Evolutionary conservation across 1,284 basidiomycete species (phyloP), one percentile per base, ranked within the genome.

Genomic region (Afroboletus lepidellus): DNA sequence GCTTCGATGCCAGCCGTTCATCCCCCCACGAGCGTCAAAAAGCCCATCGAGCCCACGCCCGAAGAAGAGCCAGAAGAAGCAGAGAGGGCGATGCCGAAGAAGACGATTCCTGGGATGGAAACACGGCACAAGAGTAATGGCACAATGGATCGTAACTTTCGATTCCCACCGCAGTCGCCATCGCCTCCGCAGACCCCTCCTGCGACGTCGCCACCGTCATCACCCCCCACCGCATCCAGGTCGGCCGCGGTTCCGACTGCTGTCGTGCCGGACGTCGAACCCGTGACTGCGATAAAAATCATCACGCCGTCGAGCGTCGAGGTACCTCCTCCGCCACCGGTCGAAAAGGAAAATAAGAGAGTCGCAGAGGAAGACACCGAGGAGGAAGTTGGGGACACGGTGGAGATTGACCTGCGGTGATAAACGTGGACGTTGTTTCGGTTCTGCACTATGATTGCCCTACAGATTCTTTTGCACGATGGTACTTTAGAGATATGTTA

Each of bases 141-240:
- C 21, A 85, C 84, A 43, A 91, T 91, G 87, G 87, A 88, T 64
- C 80, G 75, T 54, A 79, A 84, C 53, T 92, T 91, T 72, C 83
- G 79, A 61, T 92, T 91, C 73, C 89, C 87, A 24, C 62, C 71
- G 4, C 61, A 71, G 24, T 56, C 67, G 38, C 57, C 63, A 46
- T 65, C 67, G 1, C 57, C 63, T 13, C 53, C 50, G 2, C 54
- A 48, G 39, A 25, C 44, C 1, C 46, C 49, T 13, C 50, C 51
- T 0, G 37, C 50, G 25, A 23, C 51, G n/a, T 48, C 57, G 23
- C 51, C 51, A 27, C 56, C 64, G 4, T 48, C 55, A n/a, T 59
- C 60, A 27, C 53, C 65, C 18, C 68, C 63, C 3, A 38, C 9
- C 21, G 38, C 34, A 3, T 43, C 58, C 18, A 30, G 48, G 12